Evolutionary conservation across 495 filamentous ascomycete genomes (phyloP), one percentile per base, ranked within the genome.

Genomic region (Lasiosphaeria hispida): DNA sequence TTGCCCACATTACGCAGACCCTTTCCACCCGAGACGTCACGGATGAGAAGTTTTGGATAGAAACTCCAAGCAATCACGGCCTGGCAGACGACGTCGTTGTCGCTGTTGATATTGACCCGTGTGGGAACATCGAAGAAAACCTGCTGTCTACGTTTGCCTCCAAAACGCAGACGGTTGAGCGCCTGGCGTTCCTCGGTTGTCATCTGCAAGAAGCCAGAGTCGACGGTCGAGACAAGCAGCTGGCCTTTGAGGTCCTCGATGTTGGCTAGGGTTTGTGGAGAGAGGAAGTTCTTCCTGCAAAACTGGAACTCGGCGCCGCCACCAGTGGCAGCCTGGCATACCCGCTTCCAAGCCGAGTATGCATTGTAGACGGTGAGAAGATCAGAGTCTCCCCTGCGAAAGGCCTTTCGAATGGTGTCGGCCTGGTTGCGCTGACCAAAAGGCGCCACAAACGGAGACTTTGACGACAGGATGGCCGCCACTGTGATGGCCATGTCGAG

Each of bases 191-290:
- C 92, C 2, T 80, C 76, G 1, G 80, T 72, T 2, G 87, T 86
- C 1, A 98, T 81, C 38, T 75, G 83, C 10, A 97, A 70, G 54
- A 95, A 87, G 0, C 90, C 89, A 1, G 91, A 86, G 62, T 97
- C 94, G 10, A 85, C 86, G 0, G 97, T 79, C 1, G 87, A 85
- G 4, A 88, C 85, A 1, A 96, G 73, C 4, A 98, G 83, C 61
- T 98, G 94, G 17, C 87, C 88, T 66, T 97, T 97, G 41, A 97
- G 75, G 61, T 98, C 94, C 65, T 98, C 94, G 60, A 98, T 96
- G 51, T 89, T 92, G 13, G 83, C 80, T 0, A 98, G 78, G 0
- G 89, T 92, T 67, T 95, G 92, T 4, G 82, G 75, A 14, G 84
- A 91, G 50, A 98, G 82, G 66, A 88, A 97, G 70, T 94, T 96